A percentile compares a stretch with the other conserved stretches of the same genome.
phyloP scores from a whole-genome alignment of 202 grass and related monocot species.

The Schoenoplectus tabernaemontani region DNA sequence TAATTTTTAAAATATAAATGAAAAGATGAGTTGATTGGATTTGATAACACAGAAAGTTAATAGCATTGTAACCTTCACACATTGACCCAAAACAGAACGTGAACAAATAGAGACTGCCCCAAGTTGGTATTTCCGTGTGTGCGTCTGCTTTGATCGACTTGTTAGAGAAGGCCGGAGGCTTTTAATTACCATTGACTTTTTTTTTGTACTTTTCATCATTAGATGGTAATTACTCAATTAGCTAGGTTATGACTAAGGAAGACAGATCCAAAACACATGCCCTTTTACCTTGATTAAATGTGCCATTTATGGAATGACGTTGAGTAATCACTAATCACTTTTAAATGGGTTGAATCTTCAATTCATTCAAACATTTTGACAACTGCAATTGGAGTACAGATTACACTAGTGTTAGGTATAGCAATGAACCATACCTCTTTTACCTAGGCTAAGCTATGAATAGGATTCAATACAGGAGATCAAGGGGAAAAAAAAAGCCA shows the following conservation, averaged over 20 bases:
- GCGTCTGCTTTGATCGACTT: background rate
- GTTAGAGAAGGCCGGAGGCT: background rate
- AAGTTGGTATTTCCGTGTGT: too few species aligned
- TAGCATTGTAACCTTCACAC: too few species aligned
- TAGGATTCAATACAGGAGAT: background rate
- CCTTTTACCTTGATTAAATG: background rate
- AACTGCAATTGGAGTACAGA: background rate
- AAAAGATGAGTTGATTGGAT: too few species aligned
- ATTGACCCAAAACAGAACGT: background rate
- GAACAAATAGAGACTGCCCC: background rate
- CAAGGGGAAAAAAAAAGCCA: background rate
- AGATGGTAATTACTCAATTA: background rate
- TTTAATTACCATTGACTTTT: background rate
- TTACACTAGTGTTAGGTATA: background rate
- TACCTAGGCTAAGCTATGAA: background rate
- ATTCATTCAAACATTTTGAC: background rate
- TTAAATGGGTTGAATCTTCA: background rate
- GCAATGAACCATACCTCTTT: background rate
- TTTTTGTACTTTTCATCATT: background rate
- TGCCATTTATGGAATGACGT: background rate
- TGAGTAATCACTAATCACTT: background rate
- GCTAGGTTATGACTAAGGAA: background rate
- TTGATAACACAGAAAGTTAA: too few species aligned
- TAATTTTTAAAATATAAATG: too few species aligned
- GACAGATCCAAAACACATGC: background rate